Conservation (phyloP, 495 filamentous ascomycete genomes). For the Penicillium salamii region DNA sequence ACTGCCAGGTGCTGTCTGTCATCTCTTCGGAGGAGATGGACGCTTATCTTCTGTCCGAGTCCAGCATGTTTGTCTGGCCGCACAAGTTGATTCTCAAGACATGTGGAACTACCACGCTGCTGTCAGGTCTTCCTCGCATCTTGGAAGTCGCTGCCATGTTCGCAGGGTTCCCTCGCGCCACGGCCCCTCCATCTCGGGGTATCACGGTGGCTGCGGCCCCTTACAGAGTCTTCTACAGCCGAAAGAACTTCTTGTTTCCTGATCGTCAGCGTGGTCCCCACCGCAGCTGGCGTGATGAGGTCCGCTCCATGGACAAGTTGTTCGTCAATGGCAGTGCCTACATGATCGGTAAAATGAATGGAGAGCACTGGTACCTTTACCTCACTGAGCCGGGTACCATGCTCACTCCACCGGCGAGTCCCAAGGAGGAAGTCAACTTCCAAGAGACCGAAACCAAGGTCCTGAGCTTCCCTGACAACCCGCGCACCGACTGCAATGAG, state of each 20-base stretch:
- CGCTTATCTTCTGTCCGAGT: slow-evolving; percentile 96
- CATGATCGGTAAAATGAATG: slow-evolving; percentile 99
- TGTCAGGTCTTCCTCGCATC: slow-evolving; percentile 83
- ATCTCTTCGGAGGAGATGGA: slow-evolving; percentile 94
- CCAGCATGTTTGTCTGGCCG: slow-evolving; percentile 98
- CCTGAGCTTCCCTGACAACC: slow-evolving; percentile 47
- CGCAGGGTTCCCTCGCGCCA: slow-evolving; percentile 77
- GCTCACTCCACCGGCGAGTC: slow-evolving; percentile 83
- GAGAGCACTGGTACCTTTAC: slow-evolving; percentile 99
- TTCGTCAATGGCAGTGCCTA: slow-evolving; percentile 95
- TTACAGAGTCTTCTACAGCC: slow-evolving; percentile 96
- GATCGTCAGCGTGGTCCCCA: slow-evolving; percentile 93
- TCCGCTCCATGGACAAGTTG: slow-evolving; percentile 82
- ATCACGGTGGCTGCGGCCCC: slow-evolving; percentile 74
- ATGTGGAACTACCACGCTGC: slow-evolving; percentile 93
- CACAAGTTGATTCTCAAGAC: slow-evolving; percentile 99
- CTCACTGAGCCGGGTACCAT: slow-evolving; percentile 80
- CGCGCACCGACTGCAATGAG: slow-evolving; percentile 41
- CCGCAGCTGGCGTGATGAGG: slow-evolving; percentile 96
- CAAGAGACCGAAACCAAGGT: slow-evolving; percentile 67
- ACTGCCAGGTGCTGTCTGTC: slow-evolving; percentile 96
- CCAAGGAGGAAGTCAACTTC: slow-evolving; percentile 47
- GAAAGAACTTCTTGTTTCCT: slow-evolving; percentile 97
- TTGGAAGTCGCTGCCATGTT: slow-evolving; percentile 84
- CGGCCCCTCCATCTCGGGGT: slow-evolving; percentile 49